phyloP scores from a whole-genome alignment of 2,329 filamentous ascomycete species.

The Trichoderma atroviride region DNA sequence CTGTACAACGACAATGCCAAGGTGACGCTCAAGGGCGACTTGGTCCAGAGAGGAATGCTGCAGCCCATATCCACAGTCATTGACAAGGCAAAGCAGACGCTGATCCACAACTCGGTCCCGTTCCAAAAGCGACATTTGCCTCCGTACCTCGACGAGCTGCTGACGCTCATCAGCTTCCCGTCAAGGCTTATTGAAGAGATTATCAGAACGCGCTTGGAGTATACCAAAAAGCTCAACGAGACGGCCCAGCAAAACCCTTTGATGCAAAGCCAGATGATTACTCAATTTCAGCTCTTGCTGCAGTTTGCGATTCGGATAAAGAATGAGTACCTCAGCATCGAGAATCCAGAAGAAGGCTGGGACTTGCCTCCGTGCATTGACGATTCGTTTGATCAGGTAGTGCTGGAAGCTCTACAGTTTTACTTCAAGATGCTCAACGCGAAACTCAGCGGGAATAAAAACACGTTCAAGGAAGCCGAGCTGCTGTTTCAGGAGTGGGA shows the following conservation, averaged over 20 bases:
- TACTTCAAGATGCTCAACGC: conserved; percentile 99
- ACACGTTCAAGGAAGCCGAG: conserved; percentile 98
- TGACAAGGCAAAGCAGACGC: conserved; percentile 86
- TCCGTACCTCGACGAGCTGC: conserved; percentile 92
- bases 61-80: conserved; percentile 83
- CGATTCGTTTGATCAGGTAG: conserved; percentile 90
- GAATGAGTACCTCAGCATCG: conserved; percentile 80
- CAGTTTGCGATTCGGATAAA: conserved; percentile 93
- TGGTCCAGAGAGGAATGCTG: conserved; percentile 75
- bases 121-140: conserved; percentile 90
- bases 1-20: conserved; percentile 72
- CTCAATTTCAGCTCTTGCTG: conserved; percentile 91
- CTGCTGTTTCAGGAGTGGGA: conserved; percentile 97
- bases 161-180: conserved; percentile 96
- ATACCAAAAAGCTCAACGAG: conserved; percentile 94
- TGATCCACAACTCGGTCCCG: conserved; percentile 81
- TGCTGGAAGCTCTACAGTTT: conserved; percentile 91
- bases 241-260: conserved; percentile 88
- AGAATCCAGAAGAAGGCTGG: conserved; percentile 88
- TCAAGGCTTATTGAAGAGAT: conserved; percentile 95
- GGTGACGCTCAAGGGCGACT: conserved; percentile 67
- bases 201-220: conserved; percentile 86
- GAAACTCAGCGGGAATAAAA: conserved; percentile 97
- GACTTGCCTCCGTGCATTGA: conserved; percentile 95
- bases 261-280: conserved; percentile 97